Base-by-base conservation (phyloP, 306 rosid species). In the Rosa multiflora region DNA sequence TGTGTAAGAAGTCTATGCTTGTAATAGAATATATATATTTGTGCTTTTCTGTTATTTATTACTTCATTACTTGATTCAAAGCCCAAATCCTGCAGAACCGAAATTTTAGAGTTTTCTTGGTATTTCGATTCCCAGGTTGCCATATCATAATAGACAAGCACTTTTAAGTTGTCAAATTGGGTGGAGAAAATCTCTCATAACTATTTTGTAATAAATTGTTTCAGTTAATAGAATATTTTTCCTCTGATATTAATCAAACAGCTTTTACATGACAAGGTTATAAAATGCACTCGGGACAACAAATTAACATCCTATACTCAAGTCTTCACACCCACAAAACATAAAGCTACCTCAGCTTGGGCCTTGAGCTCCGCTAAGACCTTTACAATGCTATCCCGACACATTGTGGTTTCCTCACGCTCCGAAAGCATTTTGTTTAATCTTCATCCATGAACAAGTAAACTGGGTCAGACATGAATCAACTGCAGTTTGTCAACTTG, bases 261-360 rank as follows among this genome's bases (percentile, higher is more conserved):
- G 21, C 4, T 32, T 64, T 35, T 64, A 35, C 70, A 64, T 39
- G n/a, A 67, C 48, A 20, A 40, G 14, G 51, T 67, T 10, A 61
- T 5, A 8, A 66, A 66, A 40, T 67, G 11, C 29, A 42, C 51
- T 67, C 9, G 29, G 70, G 70, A 35, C 21, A 0, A 40, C 15
- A 1, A 23, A 58, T 23, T 23, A n/a, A 21, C 64, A 37, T 73
- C 32, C 59, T 29, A 42, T 74, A 56, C 21, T 95, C 93, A 93
- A 79, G 81, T 93, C 87, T 91, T 96, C 76, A 89, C 85, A 56
- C 96, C 96, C 63, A 90, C 91, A 88, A 96, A 96, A 87, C 96
- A 93, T 79, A 96, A 71, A 18, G 98, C 98, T 42, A 96, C 94
- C 85, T 96, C 99, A 58, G 98, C 98, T 83, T 89, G 91, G 37